Conservation (phyloP, 2,329 filamentous ascomycete species). For the Apiospora saccharicola region DNA sequence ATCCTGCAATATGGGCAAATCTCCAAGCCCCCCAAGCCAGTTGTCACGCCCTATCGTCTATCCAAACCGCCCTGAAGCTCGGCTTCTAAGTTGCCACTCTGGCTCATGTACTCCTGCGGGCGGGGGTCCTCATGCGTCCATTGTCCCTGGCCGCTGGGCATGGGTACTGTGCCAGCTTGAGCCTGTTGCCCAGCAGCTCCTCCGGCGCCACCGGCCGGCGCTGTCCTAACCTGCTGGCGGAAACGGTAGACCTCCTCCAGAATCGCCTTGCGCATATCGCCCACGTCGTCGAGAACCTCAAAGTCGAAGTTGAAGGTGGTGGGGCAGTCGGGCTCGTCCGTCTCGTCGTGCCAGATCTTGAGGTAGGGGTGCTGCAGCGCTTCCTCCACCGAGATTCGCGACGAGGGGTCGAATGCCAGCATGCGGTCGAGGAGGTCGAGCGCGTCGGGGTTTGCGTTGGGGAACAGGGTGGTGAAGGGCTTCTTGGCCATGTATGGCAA, state of each 20-base stretch:
- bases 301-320: conserved; percentile 98
- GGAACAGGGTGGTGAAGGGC: conserved; percentile 87
- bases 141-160: conserved; percentile 56
- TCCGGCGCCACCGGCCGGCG: conserved; percentile 47
- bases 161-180: conserved; percentile 56
- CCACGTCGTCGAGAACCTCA: conserved; percentile 94
- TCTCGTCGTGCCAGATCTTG: conserved; percentile 97
- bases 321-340: conserved; percentile 92
- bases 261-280: conserved; percentile 96
- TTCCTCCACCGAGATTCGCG: conserved; percentile 91
- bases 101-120: conserved; percentile 63
- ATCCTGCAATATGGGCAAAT: background rate
- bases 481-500: conserved; percentile 95
- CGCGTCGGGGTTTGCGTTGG: conserved; percentile 93
- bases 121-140: conserved; percentile 68
- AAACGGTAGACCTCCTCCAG: conserved; percentile 92
- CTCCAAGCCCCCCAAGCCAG: background rate
- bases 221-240: conserved; percentile 68
- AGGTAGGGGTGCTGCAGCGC: conserved; percentile 97
- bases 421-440: conserved; percentile 95
- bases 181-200: conserved; percentile 46
- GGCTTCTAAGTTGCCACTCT: conserved; percentile 61
- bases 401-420: conserved; percentile 95
- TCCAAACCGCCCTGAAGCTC: conserved; percentile 68
- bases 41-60: conserved; percentile 35